Conservation (phyloP, 805 yeast species). For the Komagataella kurtzmanii region DNA sequence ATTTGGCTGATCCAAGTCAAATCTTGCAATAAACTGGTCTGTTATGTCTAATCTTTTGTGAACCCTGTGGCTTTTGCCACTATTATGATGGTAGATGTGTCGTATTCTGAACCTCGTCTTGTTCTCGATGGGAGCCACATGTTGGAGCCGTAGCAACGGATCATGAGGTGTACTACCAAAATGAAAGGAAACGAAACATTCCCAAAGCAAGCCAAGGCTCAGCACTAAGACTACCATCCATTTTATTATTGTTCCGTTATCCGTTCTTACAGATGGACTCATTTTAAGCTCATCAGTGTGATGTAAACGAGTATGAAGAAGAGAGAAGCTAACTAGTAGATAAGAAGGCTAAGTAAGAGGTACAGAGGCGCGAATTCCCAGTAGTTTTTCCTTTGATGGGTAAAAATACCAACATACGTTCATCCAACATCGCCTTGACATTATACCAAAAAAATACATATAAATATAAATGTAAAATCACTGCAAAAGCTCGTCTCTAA, state of each 20-base stretch:
- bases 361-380: neutral
- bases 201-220: neutral
- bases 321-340: neutral
- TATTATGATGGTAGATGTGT: conserved; percentile 52
- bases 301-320: neutral
- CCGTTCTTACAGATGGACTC: neutral
- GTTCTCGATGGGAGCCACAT: neutral
- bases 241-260: neutral
- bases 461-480: conserved; percentile 4
- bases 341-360: neutral
- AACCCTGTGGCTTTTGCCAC: conserved; percentile 25
- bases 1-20: conserved; percentile 4
- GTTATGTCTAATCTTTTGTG: conserved; percentile 42
- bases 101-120: conserved; percentile 20
- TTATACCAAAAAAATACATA: neutral
- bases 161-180: neutral
- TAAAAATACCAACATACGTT: neutral
- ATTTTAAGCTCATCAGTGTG: neutral
- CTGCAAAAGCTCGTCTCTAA: conserved; percentile 57
- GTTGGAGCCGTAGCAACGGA: neutral
- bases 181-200: neutral
- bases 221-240: neutral
- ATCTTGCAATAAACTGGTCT: conserved; percentile 18
- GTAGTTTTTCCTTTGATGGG: too few relatives aligned
- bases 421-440: neutral